A percentile compares a stretch with the other conserved stretches of the same genome.
Evolutionary conservation across 257 asterid species (phyloP).

Genomic region (Leonotis leonurus): DNA sequence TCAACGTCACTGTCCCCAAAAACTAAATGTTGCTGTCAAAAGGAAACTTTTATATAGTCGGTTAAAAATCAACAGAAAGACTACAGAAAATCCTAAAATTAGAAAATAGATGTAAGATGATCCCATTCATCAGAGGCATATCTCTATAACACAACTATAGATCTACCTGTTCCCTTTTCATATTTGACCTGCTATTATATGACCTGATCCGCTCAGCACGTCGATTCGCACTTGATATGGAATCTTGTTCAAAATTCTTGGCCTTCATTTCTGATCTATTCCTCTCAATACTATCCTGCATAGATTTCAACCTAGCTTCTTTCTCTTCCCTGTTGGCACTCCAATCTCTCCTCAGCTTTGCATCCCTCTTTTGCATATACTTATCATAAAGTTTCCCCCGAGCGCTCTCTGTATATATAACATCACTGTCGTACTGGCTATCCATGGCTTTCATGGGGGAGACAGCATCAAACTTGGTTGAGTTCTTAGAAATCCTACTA

Average conservation of each 20-base stretch:
- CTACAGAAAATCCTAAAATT: not conserved
- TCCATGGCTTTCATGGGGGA: constrained; percentile 26
- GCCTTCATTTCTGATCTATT: constrained; percentile 80
- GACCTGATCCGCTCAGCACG: constrained; percentile 81
- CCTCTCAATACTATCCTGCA: constrained; percentile 85
- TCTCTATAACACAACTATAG: constrained; percentile 16
- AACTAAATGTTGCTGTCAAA: constrained; percentile 65
- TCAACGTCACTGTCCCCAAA: constrained; percentile 59
- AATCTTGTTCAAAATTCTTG: constrained; percentile 49
- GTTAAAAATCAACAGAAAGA: constrained; percentile 38
- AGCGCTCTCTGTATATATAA: constrained; percentile 45
- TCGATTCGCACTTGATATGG: constrained; percentile 31
- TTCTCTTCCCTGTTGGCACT: constrained; percentile 70
- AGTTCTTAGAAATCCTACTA: constrained; percentile 37
- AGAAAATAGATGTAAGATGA: constrained; percentile 10
- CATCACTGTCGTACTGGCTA: constrained; percentile 33
- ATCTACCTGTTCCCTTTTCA: constrained; percentile 73
- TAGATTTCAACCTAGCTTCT: constrained; percentile 73
- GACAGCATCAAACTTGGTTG: constrained; percentile 26
- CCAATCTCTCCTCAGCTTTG: constrained; percentile 88
- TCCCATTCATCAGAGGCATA: constrained; percentile 9
- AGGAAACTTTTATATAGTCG: constrained; percentile 44
- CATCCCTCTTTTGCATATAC: constrained; percentile 84
- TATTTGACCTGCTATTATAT: constrained; percentile 45
- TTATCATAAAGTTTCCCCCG: constrained; percentile 67